Conservation (phyloP, 169 alveolate genomes). For the Plasmodium knowlesi region DNA sequence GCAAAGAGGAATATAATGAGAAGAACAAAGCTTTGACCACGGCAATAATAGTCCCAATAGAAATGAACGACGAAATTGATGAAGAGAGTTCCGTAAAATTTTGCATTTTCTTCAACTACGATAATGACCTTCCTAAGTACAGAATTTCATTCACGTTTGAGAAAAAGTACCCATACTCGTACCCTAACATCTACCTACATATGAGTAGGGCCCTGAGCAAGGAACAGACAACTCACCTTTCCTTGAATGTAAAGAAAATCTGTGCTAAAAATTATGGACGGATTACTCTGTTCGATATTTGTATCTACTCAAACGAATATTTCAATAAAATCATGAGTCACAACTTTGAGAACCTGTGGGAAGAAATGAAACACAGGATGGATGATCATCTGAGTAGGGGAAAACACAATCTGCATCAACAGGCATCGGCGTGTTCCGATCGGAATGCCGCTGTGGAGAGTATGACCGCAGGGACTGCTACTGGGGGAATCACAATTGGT, state of each 20-base stretch:
- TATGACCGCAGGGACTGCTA: neutral
- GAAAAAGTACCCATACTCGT: conserved; percentile 34
- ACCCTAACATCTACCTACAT: conserved; percentile 33
- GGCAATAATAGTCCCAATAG: neutral
- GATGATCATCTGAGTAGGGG: conserved; percentile 9
- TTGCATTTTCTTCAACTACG: conserved; percentile 41
- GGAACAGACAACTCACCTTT: conserved; percentile 14
- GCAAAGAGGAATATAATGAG: neutral
- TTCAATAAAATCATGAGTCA: conserved; percentile 5
- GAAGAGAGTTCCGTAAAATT: neutral
- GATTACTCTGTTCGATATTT: conserved; percentile 50
- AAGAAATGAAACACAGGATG: conserved; percentile 44
- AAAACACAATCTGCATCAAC: neutral
- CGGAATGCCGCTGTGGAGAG: neutral
- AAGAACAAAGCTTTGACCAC: conserved; percentile 8
- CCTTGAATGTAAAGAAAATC: conserved; percentile 18
- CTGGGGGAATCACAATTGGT: neutral
- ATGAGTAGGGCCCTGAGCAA: conserved; percentile 15
- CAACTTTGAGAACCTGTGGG: conserved; percentile 52
- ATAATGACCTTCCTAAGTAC: conserved; percentile 24
- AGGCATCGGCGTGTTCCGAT: neutral
- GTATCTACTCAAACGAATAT: conserved; percentile 31
- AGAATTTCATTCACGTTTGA: conserved; percentile 35
- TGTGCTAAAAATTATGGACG: conserved; percentile 71
- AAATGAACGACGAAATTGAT: conserved; percentile 65